Conservation (phyloP, 2,329 filamentous ascomycete genomes). For the Aspergillus flavus region DNA sequence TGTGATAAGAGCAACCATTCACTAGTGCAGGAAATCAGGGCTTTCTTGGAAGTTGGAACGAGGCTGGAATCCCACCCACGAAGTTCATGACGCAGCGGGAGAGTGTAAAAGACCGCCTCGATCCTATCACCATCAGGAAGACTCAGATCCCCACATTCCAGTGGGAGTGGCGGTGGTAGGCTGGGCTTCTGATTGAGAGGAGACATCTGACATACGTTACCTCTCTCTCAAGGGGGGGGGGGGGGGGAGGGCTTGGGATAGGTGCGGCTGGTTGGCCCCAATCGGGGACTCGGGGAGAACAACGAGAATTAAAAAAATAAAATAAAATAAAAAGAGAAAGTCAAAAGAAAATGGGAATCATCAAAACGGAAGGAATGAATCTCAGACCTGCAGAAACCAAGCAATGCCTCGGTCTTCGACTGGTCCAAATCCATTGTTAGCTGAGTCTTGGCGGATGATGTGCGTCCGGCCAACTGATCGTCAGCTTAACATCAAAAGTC, state of each 20-base stretch:
- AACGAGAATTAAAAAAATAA: background rate
- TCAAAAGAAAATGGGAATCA: background rate
- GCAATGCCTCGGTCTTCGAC: slow-evolving; percentile 12
- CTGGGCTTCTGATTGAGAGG: slow-evolving; percentile 16
- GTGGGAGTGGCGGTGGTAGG: slow-evolving; percentile 12
- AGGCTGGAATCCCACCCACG: background rate
- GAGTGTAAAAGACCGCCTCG: background rate
- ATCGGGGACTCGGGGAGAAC: slow-evolving; percentile 8
- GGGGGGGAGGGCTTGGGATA: slow-evolving; percentile 19
- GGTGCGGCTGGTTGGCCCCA: slow-evolving; percentile 16
- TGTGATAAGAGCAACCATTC: background rate
- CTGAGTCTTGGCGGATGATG: slow-evolving; percentile 25
- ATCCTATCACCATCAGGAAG: slow-evolving; percentile 3
- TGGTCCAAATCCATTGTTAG: slow-evolving; percentile 17
- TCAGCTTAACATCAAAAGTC: slow-evolving; percentile 6
- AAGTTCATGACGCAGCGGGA: background rate
- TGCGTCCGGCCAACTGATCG: slow-evolving; percentile 25
- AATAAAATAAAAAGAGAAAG: background rate
- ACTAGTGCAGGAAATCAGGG: background rate
- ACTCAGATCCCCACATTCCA: slow-evolving; percentile 20
- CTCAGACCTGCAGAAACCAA: slow-evolving; percentile 18
- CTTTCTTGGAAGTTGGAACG: background rate
- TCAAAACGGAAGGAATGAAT: slow-evolving; percentile 3
- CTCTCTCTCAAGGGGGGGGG: slow-evolving; percentile 7
- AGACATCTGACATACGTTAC: background rate